Evolutionary conservation across 2,329 filamentous ascomycete genomes (phyloP).

Genomic region (Geosmithia putterillii): DNA sequence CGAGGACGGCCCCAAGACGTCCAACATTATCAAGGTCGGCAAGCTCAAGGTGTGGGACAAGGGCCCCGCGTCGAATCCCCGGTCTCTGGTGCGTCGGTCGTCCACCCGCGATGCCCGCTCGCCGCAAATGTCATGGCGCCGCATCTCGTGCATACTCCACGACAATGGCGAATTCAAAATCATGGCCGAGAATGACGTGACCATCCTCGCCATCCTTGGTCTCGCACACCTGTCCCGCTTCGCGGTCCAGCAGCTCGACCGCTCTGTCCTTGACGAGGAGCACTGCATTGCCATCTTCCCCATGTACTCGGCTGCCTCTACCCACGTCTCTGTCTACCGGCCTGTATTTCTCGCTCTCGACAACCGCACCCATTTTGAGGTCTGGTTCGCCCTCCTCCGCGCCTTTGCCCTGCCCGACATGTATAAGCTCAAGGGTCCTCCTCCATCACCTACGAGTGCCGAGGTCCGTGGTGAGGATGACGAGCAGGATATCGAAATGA

Average conservation of each 20-base stretch:
- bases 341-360: conserved; percentile 85
- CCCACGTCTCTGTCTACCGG: conserved; percentile 63
- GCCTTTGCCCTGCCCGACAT: conserved; percentile 88
- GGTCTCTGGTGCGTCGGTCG: conserved; percentile 42
- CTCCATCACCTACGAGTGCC: neutral
- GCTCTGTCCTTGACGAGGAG: conserved; percentile 82
- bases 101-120: conserved; percentile 45
- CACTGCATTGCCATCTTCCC: conserved; percentile 94
- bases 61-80: conserved; percentile 41
- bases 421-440: conserved; percentile 47
- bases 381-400: conserved; percentile 87
- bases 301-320: conserved; percentile 69
- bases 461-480: conserved; percentile 12
- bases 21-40: conserved; percentile 88
- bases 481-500: conserved; percentile 24
- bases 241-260: conserved; percentile 81
- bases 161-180: conserved; percentile 93
- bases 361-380: conserved; percentile 81
- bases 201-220: conserved; percentile 71
- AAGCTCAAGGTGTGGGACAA: conserved; percentile 89
- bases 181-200: conserved; percentile 73
- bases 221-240: conserved; percentile 80
- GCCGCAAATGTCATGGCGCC: conserved; percentile 59
- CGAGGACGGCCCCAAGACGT: conserved; percentile 18
- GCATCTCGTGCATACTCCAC: conserved; percentile 83